Percentiles rank a stretch among this genome's conserved stretches.
Evolutionary conservation across 768 basidiomycete genomes (phyloP).

Genomic region (Xanthoconium purpureum): DNA sequence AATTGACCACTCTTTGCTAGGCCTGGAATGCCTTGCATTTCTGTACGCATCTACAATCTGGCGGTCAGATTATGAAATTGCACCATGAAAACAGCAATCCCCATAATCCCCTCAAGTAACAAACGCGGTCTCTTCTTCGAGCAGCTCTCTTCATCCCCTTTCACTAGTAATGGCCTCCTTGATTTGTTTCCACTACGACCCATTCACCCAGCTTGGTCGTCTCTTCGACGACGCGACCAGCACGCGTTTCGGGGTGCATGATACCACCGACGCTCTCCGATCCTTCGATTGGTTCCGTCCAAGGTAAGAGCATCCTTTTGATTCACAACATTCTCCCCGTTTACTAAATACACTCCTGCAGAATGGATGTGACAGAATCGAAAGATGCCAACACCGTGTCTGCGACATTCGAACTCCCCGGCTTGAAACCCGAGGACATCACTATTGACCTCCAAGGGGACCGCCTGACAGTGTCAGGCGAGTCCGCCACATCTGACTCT

Average conservation of each 20-base stretch:
- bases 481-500: conserved; percentile 34
- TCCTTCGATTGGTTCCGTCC: conserved; percentile 13
- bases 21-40: neutral
- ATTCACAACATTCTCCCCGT: neutral
- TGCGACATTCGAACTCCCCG: conserved; percentile 33
- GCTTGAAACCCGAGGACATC: conserved; percentile 48
- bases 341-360: conserved; percentile 1
- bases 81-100: neutral
- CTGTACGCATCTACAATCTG: neutral
- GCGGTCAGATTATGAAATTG: neutral
- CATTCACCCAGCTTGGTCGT: neutral
- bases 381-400: conserved; percentile 40
- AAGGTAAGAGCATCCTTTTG: conserved; percentile 9
- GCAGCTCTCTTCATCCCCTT: neutral
- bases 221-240: neutral
- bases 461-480: conserved; percentile 45
- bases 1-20: neutral
- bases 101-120: neutral
- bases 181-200: conserved; percentile 4
- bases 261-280: neutral
- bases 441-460: conserved; percentile 44
- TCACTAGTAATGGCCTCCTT: neutral
- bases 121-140: neutral
- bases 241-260: conserved; percentile 1
- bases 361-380: conserved; percentile 47